phyloP scores from a whole-genome alignment of 2,329 filamentous ascomycete genomes.

The Colletotrichum theobromicola region DNA sequence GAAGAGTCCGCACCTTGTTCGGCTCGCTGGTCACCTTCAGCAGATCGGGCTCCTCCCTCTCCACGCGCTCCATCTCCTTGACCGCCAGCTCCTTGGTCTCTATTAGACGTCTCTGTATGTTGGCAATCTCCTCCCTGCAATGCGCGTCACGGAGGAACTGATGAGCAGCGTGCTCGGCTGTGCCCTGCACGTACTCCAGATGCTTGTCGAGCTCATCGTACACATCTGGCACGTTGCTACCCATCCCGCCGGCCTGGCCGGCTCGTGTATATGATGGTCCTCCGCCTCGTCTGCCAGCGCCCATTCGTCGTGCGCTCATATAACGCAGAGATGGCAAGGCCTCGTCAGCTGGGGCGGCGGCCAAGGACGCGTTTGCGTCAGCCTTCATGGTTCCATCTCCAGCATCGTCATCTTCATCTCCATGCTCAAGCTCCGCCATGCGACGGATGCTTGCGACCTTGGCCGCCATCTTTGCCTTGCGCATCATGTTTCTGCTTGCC shows the following conservation, averaged over 20 bases:
- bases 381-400: constrained; percentile 26
- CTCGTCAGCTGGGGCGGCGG: constrained; percentile 23
- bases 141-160: constrained; percentile 89
- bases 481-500: constrained; percentile 79
- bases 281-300: constrained; percentile 29
- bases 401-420: constrained; percentile 46
- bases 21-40: constrained; percentile 43
- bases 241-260: constrained; percentile 18
- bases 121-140: constrained; percentile 77
- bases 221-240: constrained; percentile 44
- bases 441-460: constrained; percentile 71
- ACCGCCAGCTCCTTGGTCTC: constrained; percentile 67
- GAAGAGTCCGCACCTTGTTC: constrained; percentile 51
- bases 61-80: constrained; percentile 62
- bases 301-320: constrained; percentile 39
- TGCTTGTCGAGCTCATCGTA: constrained; percentile 80
- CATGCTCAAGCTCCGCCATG: constrained; percentile 59
- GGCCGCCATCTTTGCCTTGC: constrained; percentile 86
- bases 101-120: constrained; percentile 68
- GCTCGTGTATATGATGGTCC: constrained; percentile 15
- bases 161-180: constrained; percentile 87
- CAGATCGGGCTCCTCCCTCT: constrained; percentile 55
- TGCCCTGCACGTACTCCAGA: constrained; percentile 78
- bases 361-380: neutral
- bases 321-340: constrained; percentile 45